Percentiles rank a stretch among this genome's conserved stretches.
phyloP scores from a whole-genome alignment of 1,139 yeast genomes.

The Saccharomyces hybrid region DNA sequence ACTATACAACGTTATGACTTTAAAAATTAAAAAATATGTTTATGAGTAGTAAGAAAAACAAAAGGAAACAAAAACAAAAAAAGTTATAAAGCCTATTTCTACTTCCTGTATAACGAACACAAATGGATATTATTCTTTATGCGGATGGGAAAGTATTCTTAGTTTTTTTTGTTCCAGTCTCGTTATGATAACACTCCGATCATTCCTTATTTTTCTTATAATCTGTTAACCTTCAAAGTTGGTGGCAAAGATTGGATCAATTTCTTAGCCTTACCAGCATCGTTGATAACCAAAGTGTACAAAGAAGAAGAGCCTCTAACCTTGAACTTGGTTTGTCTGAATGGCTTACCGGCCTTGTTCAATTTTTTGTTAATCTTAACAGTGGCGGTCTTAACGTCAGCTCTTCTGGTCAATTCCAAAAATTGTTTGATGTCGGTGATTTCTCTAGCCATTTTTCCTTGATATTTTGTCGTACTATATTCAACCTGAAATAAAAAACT shows the following conservation, averaged over 20 bases:
- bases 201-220: conserved; percentile 34
- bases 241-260: conserved; percentile 98
- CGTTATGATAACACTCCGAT: conserved; percentile 2
- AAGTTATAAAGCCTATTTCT: background rate
- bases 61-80: background rate
- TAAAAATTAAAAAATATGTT: background rate
- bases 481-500: background rate
- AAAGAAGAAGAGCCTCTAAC: conserved; percentile 93
- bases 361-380: conserved; percentile 85
- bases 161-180: background rate
- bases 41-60: background rate
- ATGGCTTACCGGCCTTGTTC: conserved; percentile 75
- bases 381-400: conserved; percentile 90
- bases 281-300: conserved; percentile 94
- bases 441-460: conserved; percentile 42
- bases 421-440: conserved; percentile 95
- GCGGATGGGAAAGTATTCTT: background rate
- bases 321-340: conserved; percentile 97
- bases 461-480: background rate
- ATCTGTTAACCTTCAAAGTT: conserved; percentile 69
- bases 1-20: conserved; percentile 1
- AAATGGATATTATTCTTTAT: background rate
- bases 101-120: background rate
- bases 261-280: conserved; percentile 96
- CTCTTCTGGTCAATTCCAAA: conserved; percentile 96